Evolutionary conservation across 805 yeast genomes (phyloP), one percentile per base, ranked within the genome.

Genomic region (Wickerhamomyces queroliae): DNA sequence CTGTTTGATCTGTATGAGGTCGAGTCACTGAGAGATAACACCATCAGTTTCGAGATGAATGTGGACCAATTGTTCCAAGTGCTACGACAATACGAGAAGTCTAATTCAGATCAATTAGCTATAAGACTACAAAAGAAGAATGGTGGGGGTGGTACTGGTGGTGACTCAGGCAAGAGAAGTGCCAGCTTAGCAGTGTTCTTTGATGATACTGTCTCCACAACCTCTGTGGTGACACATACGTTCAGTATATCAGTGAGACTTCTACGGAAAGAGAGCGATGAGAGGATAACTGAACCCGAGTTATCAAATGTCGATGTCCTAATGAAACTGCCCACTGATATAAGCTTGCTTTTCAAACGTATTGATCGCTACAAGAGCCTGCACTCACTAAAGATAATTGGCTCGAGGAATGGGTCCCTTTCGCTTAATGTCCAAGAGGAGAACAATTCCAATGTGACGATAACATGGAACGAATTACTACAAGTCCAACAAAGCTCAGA

Each of bases 201-300:
- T 51, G 68, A 74, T 16, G 79, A 76, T 44, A 61, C 57, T 50
- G 63, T 57, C 26, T 55, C 57, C 37, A 56, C 58, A 38, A 48
- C 70, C 9, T 69, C 72, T 19, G 62, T 74, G 3, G 69, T 85
- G 15, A 71, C 73, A 44, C 88, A 83, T 51, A 72, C 84, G 7
- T 78, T 80, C 50, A 76, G 78, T 37, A 74, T 90, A 16, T 91
- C 95, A 0, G 85, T 85, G 2, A 66, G 79, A 47, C 64, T 85
- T 31, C 52, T 84, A 40, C 72, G 78, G 42, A 68, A 66, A 45
- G 72, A 69, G 13, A 77, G 73, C 43, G 80, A 76, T 40, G 69
- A 69, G 12, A 53, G 69, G 36, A 63, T 77, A 9, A 63, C 67
- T 16, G 93, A 84, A 52, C 96, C 96, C 0, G 74, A 70, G 49